Evolutionary conservation across 2,329 filamentous ascomycete genomes (phyloP).

Genomic region (Aspergillus sp.): DNA sequence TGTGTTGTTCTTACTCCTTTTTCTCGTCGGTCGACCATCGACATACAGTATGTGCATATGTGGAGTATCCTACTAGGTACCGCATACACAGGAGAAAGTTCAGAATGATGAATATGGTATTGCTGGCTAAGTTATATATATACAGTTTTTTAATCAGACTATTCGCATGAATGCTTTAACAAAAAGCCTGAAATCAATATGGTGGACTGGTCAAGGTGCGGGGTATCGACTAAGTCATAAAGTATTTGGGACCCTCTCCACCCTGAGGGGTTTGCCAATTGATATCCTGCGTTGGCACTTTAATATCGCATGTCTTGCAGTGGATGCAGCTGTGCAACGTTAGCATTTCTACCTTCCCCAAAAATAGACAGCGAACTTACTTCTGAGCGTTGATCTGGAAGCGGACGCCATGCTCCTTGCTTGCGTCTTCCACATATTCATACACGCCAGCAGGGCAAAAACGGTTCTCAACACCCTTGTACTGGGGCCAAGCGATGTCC

Average conservation of each 20-base stretch:
- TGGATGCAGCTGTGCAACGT: conserved; percentile 74
- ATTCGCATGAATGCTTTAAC: not conserved
- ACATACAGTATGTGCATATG: too few relatives aligned
- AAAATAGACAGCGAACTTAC: conserved; percentile 52
- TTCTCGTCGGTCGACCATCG: too few relatives aligned
- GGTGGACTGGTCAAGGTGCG: not conserved
- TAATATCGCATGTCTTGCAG: conserved; percentile 99
- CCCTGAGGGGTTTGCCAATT: conserved; percentile 95
- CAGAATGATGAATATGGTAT: too few relatives aligned
- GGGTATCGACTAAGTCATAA: conserved; percentile 45
- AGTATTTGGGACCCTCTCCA: conserved; percentile 68
- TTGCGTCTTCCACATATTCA: conserved; percentile 91
- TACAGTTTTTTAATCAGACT: conserved; percentile 4
- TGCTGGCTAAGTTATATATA: conserved; percentile 1
- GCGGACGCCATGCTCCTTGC: conserved; percentile 78
- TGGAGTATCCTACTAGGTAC: too few relatives aligned
- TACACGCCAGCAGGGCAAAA: conserved; percentile 98
- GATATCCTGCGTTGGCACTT: conserved; percentile 93
- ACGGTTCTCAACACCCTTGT: conserved; percentile 88
- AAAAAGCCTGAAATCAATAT: too few relatives aligned
- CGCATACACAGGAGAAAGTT: too few relatives aligned
- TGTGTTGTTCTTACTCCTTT: too few relatives aligned
- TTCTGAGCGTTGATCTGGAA: conserved; percentile 99
- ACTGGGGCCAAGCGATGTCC: conserved; percentile 74
- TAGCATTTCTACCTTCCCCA: conserved; percentile 9